These are phyloP conservation scores for Suillus subaureus DNA, from an alignment of 768 basidiomycete species.

Conservation along the genomic window DNA sequence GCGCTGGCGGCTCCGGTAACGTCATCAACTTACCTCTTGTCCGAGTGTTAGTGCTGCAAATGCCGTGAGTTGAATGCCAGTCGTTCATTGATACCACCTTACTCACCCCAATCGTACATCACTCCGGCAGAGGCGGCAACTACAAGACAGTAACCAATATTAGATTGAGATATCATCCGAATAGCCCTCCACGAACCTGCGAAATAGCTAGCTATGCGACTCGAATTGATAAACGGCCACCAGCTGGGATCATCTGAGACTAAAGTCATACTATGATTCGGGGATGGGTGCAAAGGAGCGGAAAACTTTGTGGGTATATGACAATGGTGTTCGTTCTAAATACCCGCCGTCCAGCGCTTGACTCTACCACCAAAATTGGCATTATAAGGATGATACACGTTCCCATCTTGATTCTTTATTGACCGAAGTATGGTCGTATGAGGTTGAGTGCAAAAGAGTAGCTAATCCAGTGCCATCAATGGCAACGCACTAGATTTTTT, in stretches of 20 bases:
- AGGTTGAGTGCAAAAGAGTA: background rate
- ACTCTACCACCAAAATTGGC: background rate
- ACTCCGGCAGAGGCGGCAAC: background rate
- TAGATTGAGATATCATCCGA: background rate
- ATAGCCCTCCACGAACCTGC: background rate
- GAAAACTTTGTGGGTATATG: background rate
- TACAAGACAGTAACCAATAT: background rate
- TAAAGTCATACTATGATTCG: background rate
- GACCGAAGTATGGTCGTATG: background rate
- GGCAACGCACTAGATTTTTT: background rate
- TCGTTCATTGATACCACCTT: background rate
- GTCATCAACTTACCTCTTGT: background rate
- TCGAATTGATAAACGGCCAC: constrained; percentile 1
- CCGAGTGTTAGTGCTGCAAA: background rate
- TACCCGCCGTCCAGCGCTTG: background rate
- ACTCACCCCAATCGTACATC: background rate
- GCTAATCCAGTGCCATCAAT: background rate
- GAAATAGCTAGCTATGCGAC: constrained; percentile 1
- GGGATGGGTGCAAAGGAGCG: background rate
- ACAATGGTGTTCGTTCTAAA: background rate
- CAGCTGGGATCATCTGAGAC: background rate
- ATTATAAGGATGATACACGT: background rate
- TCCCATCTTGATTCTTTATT: background rate
- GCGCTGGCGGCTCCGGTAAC: background rate
- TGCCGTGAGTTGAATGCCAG: background rate